phyloP scores from a whole-genome alignment of 331 rosid genomes.

The Telfairia occidentalis region DNA sequence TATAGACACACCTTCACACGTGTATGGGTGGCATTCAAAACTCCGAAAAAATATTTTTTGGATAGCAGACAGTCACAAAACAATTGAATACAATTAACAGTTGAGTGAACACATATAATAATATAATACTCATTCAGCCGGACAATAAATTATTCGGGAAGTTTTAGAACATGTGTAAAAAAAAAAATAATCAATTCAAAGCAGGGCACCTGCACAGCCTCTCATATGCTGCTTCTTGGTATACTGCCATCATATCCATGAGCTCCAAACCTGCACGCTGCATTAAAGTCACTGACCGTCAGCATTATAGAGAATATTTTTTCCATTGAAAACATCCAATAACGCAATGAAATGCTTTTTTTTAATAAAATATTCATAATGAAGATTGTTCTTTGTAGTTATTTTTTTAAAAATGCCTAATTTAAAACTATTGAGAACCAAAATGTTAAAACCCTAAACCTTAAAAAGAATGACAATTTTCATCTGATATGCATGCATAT shows the following conservation, averaged over 20 bases:
- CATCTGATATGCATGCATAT: background rate
- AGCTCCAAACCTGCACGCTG: constrained; percentile 98
- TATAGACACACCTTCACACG: background rate
- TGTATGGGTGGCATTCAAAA: background rate
- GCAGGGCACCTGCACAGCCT: constrained; percentile 81
- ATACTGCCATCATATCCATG: constrained; percentile 99
- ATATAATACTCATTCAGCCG: background rate
- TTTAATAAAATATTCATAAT: background rate
- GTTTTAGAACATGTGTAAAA: background rate
- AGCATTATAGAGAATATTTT: constrained; percentile 2
- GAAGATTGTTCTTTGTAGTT: background rate
- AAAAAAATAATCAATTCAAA: background rate
- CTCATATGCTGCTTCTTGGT: constrained; percentile 98
- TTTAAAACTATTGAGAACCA: background rate
- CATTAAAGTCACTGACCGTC: constrained; percentile 3
- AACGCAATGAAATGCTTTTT: background rate
- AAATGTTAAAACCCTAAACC: background rate
- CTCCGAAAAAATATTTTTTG: background rate
- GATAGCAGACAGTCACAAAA: background rate
- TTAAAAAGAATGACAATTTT: background rate
- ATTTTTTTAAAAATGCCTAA: background rate
- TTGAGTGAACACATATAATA: background rate
- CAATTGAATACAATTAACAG: background rate
- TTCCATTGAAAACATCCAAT: background rate
- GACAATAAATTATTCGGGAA: background rate